Evolutionary conservation across 768 basidiomycete genomes (phyloP).

Genomic region (Boletus patriciae): DNA sequence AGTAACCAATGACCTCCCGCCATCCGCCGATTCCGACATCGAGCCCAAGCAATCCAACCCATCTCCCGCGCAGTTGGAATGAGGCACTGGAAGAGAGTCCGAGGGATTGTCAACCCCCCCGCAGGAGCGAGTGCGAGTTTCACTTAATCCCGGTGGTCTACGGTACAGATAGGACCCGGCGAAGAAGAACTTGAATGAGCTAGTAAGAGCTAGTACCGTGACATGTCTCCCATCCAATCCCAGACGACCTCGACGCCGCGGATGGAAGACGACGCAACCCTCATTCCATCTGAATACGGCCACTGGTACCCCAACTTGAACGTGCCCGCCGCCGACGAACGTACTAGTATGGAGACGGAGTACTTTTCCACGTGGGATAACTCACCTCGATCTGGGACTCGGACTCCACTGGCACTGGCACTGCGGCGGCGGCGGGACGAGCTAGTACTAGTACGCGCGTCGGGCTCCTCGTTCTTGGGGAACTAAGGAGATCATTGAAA

Average conservation of each 20-base stretch:
- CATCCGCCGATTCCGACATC: not conserved
- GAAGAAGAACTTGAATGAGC: not conserved
- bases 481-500: not conserved
- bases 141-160: not conserved
- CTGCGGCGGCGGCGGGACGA: too few relatives aligned
- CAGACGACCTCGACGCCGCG: not conserved
- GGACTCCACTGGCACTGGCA: too few relatives aligned
- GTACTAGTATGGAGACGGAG: not conserved
- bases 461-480: not conserved
- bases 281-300: slow-evolving; percentile 16
- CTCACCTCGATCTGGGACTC: not conserved
- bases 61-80: not conserved
- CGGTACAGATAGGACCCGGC: slow-evolving; percentile 14
- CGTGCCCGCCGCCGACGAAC: not conserved
- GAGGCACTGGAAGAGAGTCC: not conserved
- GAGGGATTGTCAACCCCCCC: not conserved
- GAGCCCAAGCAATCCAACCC: not conserved
- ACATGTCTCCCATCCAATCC: not conserved
- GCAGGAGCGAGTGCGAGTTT: not conserved
- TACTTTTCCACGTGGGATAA: not conserved
- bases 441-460: not conserved
- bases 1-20: too few relatives aligned
- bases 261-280: slow-evolving; percentile 16
- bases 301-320: too few relatives aligned
- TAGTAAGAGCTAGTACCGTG: slow-evolving; percentile 7